Conservation (phyloP, 2,329 filamentous ascomycete genomes). For the Penicillium psychrosexuale region DNA sequence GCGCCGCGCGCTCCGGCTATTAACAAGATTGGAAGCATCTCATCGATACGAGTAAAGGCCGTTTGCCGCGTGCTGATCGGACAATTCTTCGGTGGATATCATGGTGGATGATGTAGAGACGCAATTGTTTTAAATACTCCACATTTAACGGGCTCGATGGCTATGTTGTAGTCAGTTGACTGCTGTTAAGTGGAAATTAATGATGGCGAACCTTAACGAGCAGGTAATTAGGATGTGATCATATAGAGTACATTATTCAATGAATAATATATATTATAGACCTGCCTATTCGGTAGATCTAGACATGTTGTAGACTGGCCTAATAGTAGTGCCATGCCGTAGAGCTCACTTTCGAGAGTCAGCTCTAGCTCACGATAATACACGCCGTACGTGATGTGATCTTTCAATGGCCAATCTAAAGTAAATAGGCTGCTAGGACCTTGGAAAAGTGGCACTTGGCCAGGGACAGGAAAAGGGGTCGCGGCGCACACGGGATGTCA, state of each 20-base stretch:
- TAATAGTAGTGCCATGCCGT: neutral
- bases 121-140: neutral
- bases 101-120: neutral
- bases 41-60: neutral
- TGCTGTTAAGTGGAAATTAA: neutral
- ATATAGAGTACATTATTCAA: neutral
- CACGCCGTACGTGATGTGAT: no score
- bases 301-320: neutral
- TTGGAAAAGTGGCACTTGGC: neutral
- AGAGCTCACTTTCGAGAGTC: no score
- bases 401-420: neutral
- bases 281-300: neutral
- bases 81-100: neutral
- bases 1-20: conserved; percentile 6
- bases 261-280: neutral
- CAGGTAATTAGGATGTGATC: neutral
- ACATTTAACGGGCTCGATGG: neutral
- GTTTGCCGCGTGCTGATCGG: neutral
- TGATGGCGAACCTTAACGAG: neutral
- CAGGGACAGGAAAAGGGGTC: neutral
- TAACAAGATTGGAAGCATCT: neutral
- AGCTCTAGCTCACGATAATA: no score
- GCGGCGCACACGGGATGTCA: neutral
- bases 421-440: neutral
- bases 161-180: neutral